phyloP scores from a whole-genome alignment of 148 eudicot species.

The Hydrangea macrophylla region DNA sequence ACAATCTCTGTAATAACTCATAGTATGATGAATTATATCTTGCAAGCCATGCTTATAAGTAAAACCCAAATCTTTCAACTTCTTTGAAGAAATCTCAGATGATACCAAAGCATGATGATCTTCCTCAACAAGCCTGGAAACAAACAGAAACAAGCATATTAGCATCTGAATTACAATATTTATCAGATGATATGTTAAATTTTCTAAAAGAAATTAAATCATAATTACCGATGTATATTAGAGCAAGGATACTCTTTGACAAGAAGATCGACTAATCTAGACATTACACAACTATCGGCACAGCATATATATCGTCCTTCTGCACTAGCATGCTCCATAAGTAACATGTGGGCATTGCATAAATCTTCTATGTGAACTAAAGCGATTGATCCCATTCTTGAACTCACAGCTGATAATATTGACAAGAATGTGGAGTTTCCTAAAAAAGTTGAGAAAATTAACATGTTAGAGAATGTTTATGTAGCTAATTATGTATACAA shows the following conservation, averaged over 20 bases:
- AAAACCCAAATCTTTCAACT: slow-evolving; percentile 66
- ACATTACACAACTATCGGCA: slow-evolving; percentile 27
- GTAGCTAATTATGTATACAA: background rate
- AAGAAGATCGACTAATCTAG: slow-evolving; percentile 31
- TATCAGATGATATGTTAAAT: background rate
- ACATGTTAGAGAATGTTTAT: background rate
- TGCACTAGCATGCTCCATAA: background rate
- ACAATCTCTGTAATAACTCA: slow-evolving; percentile 30
- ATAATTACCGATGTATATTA: slow-evolving; percentile 30
- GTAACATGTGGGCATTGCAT: background rate
- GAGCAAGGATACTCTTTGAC: slow-evolving; percentile 17
- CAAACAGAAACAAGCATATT: background rate
- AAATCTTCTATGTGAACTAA: slow-evolving; percentile 32
- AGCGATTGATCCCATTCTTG: slow-evolving; percentile 59
- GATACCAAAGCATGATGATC: slow-evolving; percentile 33
- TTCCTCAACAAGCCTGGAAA: slow-evolving; percentile 24
- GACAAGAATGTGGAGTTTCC: slow-evolving; percentile 46
- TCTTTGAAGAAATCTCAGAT: slow-evolving; percentile 59
- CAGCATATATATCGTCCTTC: slow-evolving; percentile 34
- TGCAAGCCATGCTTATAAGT: slow-evolving; percentile 34
- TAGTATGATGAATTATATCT: slow-evolving; percentile 42
- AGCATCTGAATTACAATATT: background rate
- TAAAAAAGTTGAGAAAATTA: slow-evolving; percentile 12
- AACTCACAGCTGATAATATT: slow-evolving; percentile 50
- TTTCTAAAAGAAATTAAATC: background rate